Evolutionary conservation across 2,329 filamentous ascomycete genomes (phyloP).

Genomic region (Alternaria rosae): DNA sequence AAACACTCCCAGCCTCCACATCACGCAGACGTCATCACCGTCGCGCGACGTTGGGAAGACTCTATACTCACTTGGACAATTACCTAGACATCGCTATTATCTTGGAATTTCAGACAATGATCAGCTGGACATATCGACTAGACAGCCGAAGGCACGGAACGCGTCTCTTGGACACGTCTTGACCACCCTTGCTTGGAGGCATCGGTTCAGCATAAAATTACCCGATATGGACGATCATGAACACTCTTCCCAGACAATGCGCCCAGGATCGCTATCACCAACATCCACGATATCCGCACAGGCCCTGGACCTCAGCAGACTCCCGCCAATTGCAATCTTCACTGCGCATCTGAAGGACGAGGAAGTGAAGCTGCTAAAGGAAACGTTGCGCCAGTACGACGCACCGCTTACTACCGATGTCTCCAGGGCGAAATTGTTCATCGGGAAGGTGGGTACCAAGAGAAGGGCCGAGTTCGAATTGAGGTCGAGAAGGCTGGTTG

Average conservation of each 20-base stretch:
- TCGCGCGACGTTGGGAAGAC: not conserved
- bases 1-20: conserved; percentile 12
- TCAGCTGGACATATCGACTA: conserved; percentile 12
- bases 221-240: conserved; percentile 30
- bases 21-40: conserved; percentile 27
- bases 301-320: conserved; percentile 50
- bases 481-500: conserved; percentile 68
- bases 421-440: conserved; percentile 73
- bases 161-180: conserved; percentile 36
- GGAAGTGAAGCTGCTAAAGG: conserved; percentile 70
- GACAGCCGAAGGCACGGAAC: conserved; percentile 24
- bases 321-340: conserved; percentile 76
- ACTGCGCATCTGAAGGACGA: conserved; percentile 71
- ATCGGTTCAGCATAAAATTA: conserved; percentile 29
- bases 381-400: conserved; percentile 62
- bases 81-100: conserved; percentile 6
- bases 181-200: conserved; percentile 37
- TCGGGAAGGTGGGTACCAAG: conserved; percentile 75
- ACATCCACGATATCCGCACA: conserved; percentile 22
- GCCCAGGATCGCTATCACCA: conserved; percentile 25
- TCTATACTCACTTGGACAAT: not conserved
- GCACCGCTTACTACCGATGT: conserved; percentile 74
- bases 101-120: conserved; percentile 27
- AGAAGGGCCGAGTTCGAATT: conserved; percentile 81
- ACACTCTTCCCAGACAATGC: conserved; percentile 29